phyloP scores from a whole-genome alignment of 2,329 filamentous ascomycete genomes.

The Myotisia sp. region DNA sequence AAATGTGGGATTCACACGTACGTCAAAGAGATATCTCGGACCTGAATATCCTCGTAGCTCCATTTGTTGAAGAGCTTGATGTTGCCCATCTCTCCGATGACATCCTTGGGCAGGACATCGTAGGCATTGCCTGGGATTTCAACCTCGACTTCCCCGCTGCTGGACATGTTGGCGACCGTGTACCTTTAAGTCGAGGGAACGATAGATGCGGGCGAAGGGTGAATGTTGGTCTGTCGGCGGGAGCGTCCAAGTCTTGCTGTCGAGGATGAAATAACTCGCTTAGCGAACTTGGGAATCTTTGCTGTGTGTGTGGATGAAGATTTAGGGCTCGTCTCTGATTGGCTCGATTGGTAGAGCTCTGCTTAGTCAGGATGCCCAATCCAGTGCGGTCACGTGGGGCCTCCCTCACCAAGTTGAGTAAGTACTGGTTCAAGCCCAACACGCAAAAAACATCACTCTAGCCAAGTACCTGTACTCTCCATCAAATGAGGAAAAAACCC shows the following conservation, averaged over 20 bases:
- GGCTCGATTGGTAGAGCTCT: neutral
- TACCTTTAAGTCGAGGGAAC: slow-evolving; percentile 26
- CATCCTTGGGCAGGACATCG: slow-evolving; percentile 83
- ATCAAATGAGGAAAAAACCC: no score
- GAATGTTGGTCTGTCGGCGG: slow-evolving; percentile 17
- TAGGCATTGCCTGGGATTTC: slow-evolving; percentile 55
- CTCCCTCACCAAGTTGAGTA: no score
- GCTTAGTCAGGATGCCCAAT: slow-evolving; percentile 1
- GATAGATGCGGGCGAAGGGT: slow-evolving; percentile 22
- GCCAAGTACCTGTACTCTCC: no score
- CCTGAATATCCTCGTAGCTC: slow-evolving; percentile 98
- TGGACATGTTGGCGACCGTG: slow-evolving; percentile 61
- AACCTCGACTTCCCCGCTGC: slow-evolving; percentile 86
- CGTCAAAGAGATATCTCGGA: slow-evolving; percentile 99
- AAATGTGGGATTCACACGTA: slow-evolving; percentile 44
- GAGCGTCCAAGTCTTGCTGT: slow-evolving; percentile 21
- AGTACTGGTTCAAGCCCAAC: slow-evolving; percentile 6
- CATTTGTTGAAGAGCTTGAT: slow-evolving; percentile 98
- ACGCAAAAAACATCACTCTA: neutral
- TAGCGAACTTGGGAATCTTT: slow-evolving; percentile 17
- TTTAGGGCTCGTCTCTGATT: slow-evolving; percentile 26
- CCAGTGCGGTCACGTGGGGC: no score
- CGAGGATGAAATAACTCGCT: slow-evolving; percentile 30
- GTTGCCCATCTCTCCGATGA: slow-evolving; percentile 74
- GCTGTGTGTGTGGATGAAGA: slow-evolving; percentile 20